These are phyloP conservation scores for Termitomyces sp. DNA, from an alignment of 768 basidiomycete genomes.

Conservation along the genomic window DNA sequence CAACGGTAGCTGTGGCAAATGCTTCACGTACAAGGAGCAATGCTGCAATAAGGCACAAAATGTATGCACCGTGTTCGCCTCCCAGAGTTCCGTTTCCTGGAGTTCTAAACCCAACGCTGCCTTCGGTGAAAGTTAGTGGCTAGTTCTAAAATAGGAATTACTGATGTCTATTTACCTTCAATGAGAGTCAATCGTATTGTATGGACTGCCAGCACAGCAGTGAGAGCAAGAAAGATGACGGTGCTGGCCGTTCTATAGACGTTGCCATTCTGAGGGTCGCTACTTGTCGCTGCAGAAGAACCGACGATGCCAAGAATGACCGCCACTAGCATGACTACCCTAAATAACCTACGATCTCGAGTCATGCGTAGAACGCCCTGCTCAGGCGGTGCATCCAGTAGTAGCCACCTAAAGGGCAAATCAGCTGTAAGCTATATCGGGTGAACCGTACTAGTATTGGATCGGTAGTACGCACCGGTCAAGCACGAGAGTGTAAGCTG, in stretches of 20 bases:
- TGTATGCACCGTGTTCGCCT: slow-evolving; percentile 21
- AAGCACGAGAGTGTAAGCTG: slow-evolving; percentile 36
- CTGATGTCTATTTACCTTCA: slow-evolving; percentile 14
- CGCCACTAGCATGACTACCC: slow-evolving; percentile 21
- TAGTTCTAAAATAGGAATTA: slow-evolving; percentile 6
- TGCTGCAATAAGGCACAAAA: slow-evolving; percentile 29
- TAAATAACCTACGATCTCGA: slow-evolving; percentile 28
- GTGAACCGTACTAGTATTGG: too few species aligned
- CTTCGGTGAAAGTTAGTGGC: neutral
- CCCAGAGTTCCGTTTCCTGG: slow-evolving; percentile 15
- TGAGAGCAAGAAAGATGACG: slow-evolving; percentile 34
- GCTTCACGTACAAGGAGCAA: slow-evolving; percentile 36
- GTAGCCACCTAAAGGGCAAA: slow-evolving; percentile 13
- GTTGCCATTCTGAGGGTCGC: slow-evolving; percentile 15
- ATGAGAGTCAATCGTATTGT: slow-evolving; percentile 18
- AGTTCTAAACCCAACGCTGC: neutral
- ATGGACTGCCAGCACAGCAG: slow-evolving; percentile 28
- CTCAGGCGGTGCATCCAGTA: slow-evolving; percentile 12
- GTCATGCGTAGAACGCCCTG: slow-evolving; percentile 17
- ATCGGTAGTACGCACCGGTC: slow-evolving; percentile 30
- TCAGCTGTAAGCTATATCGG: neutral
- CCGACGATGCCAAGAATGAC: slow-evolving; percentile 33
- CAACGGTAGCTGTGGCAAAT: slow-evolving; percentile 30
- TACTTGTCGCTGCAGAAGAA: slow-evolving; percentile 12
- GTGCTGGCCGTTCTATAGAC: slow-evolving; percentile 29